Percentiles rank a stretch among this genome's conserved stretches.
Conservation (phyloP, 2,329 filamentous ascomycete genomes). For the Thielaviopsis euricoi region DNA sequence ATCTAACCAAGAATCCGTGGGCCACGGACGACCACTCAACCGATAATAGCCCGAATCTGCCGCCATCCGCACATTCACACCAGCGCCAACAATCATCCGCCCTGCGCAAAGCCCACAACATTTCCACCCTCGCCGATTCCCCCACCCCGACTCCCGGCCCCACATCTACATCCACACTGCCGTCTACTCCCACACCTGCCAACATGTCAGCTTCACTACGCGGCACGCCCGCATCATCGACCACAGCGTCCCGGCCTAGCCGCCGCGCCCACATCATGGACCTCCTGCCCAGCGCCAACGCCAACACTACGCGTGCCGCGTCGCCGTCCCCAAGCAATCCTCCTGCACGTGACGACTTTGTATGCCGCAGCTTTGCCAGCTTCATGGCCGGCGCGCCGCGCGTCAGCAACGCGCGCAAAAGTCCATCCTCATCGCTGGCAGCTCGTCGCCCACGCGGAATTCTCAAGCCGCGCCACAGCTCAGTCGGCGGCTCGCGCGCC, state of each 20-base stretch:
- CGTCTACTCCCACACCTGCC: neutral
- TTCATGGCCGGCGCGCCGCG: slow-evolving; percentile 6
- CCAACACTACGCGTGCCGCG: neutral
- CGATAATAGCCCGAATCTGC: neutral
- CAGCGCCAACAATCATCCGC: neutral
- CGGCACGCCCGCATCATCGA: neutral
- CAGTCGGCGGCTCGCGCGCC: neutral
- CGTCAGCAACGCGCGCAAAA: neutral
- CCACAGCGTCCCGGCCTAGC: neutral
- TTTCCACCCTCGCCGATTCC: neutral
- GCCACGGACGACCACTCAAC: neutral
- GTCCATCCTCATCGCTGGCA: neutral
- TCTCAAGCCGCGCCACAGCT: neutral
- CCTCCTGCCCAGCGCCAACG: slow-evolving; percentile 4
- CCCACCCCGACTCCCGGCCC: neutral
- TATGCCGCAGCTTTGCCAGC: slow-evolving; percentile 10
- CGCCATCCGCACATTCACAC: neutral
- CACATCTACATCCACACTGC: neutral
- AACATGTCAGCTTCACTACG: neutral
- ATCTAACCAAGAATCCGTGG: slow-evolving; percentile 8
- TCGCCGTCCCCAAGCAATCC: neutral
- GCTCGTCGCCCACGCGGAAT: slow-evolving; percentile 2
- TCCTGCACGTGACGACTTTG: slow-evolving; percentile 3
- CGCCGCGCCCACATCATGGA: slow-evolving; percentile 7
- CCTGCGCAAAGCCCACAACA: neutral